phyloP scores from a whole-genome alignment of 305 asterid species.

The Nicotiana rustica region DNA sequence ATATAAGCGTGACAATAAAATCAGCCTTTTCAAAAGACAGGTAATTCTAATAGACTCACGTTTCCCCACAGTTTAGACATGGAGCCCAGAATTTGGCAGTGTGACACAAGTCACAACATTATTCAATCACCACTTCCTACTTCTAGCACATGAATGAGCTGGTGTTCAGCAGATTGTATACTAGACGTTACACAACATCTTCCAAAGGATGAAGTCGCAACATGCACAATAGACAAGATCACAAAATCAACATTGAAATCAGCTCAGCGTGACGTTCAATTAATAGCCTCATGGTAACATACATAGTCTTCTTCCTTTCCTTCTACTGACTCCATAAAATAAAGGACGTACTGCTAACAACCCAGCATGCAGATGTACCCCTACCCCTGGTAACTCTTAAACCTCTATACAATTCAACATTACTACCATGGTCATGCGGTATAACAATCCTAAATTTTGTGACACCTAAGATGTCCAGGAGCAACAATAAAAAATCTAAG shows the following conservation, averaged over 20 bases:
- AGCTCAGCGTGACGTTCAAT: neutral
- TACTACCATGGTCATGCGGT: neutral
- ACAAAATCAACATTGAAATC: neutral
- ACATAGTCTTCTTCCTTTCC: neutral
- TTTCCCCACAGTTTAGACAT: neutral
- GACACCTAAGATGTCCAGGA: neutral
- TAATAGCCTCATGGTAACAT: neutral
- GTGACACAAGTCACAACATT: neutral
- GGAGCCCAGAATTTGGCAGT: conserved; percentile 12
- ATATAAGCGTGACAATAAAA: neutral
- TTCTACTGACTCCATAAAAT: neutral
- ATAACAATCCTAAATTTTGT: conserved; percentile 7
- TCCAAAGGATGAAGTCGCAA: neutral
- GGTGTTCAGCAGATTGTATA: conserved; percentile 3
- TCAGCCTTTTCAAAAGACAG: neutral
- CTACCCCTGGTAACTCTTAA: neutral
- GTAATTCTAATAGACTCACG: neutral
- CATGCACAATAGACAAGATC: conserved; percentile 11
- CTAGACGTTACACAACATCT: neutral
- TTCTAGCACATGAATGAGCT: neutral
- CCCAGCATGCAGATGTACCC: neutral
- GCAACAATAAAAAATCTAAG: neutral
- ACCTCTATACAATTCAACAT: neutral
- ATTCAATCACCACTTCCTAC: neutral
- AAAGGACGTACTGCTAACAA: neutral